phyloP scores from a whole-genome alignment of 164 flowering plant genomes.

The Vitis riparia region DNA sequence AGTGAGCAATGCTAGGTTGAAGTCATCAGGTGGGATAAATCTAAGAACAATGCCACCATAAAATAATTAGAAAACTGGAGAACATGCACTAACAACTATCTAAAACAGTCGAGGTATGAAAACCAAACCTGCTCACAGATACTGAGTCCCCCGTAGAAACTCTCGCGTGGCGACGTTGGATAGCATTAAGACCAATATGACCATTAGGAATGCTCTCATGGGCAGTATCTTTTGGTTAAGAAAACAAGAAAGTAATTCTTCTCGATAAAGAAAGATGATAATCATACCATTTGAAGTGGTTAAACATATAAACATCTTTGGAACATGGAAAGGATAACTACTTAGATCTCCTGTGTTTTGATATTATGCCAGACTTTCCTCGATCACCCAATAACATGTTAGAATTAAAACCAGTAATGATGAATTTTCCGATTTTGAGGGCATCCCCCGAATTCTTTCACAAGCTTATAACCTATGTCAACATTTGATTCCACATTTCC shows the following conservation, averaged over 20 bases:
- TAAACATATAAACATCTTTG: no score
- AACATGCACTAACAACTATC: neutral
- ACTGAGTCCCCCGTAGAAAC: conserved; percentile 77
- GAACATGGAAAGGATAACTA: no score
- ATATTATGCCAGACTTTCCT: no score
- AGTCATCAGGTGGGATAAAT: conserved; percentile 40
- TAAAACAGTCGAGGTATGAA: no score
- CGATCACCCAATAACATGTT: no score
- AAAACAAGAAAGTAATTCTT: conserved; percentile 14
- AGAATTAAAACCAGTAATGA: no score
- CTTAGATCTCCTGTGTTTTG: no score
- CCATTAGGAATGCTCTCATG: conserved; percentile 63
- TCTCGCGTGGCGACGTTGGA: conserved; percentile 75
- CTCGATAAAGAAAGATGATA: neutral
- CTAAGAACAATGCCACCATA: conserved; percentile 11
- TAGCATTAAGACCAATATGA: conserved; percentile 66
- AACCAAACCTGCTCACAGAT: conserved; percentile 57
- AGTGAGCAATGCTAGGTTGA: conserved; percentile 37
- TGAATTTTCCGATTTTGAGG: no score
- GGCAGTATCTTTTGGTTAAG: conserved; percentile 58
- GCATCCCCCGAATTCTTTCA: no score
- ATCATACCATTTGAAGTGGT: no score
- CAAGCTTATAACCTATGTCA: no score
- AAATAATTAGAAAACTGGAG: neutral
- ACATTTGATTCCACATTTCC: no score